phyloP scores from a whole-genome alignment of 2,329 filamentous ascomycete species.

The Fonsecaea pedrosoi region DNA sequence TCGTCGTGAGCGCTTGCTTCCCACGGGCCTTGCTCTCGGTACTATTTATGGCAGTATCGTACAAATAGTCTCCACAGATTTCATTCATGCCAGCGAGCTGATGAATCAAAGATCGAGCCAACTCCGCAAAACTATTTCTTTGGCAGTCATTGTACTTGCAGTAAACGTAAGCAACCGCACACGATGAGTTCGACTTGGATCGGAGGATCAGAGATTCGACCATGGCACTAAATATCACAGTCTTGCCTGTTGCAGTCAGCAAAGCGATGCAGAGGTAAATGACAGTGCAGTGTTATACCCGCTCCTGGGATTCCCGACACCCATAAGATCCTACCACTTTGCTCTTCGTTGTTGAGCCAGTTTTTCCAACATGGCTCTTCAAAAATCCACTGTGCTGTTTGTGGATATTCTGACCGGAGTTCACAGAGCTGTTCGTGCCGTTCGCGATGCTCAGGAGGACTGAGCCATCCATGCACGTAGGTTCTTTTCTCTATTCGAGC shows the following conservation, averaged over 20 bases:
- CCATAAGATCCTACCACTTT: not conserved
- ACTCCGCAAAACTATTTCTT: not conserved
- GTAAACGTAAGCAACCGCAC: not conserved
- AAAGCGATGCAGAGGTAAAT: not conserved
- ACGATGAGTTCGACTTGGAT: not conserved
- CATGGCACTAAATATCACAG: not conserved
- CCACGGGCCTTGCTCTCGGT: not conserved
- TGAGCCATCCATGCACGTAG: not conserved
- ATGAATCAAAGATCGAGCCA: not conserved
- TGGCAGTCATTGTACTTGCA: not conserved
- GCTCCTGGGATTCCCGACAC: not conserved
- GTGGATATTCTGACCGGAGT: not conserved
- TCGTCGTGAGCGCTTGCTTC: not conserved
- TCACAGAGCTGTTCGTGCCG: slow-evolving; percentile 4
- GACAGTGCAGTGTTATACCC: not conserved
- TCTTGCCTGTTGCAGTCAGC: not conserved
- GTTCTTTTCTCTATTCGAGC: not conserved
- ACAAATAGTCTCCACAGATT: not conserved
- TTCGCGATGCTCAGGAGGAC: not conserved
- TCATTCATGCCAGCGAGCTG: not conserved
- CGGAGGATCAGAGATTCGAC: not conserved
- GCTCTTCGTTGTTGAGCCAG: slow-evolving; percentile 4
- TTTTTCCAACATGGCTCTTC: slow-evolving; percentile 2
- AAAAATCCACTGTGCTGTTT: not conserved
- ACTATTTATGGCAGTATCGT: not conserved